Evolutionary conservation across 2,329 filamentous ascomycete species (phyloP), one percentile per base, ranked within the genome.

Genomic region (Claviceps sp.): DNA sequence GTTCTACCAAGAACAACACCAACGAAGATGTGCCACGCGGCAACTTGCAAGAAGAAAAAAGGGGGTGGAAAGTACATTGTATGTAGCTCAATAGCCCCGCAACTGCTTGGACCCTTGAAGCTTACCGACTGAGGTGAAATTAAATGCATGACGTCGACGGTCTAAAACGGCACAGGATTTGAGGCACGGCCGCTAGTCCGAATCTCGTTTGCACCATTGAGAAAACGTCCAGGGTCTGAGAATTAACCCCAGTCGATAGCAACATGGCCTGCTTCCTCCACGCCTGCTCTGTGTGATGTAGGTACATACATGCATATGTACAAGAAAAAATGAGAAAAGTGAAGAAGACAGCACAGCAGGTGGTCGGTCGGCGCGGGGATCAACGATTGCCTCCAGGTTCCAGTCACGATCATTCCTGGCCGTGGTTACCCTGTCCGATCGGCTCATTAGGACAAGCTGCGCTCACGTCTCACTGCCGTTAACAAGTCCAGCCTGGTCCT

Each of bases 381-480:
- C 26, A 29, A 29, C 26, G 8, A 8, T 29, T 9, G 26, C 8
- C 26, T 29, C 26, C 26, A 29, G 26, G 26, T 8, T 29, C 26
- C 26, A 29, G 26, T 8, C 26, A 9, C 26, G 26, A 29, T 29
- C 3, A 29, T 29, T 7, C 23, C 7, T 29, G 26, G 26, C 26
- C 8, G 26, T 43, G 7, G 40, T 17, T 43, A 8, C 40, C 23
- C 40, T 43, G 40, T 9, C 40, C 5, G 55, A 34, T 29, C 26
- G 2, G 26, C 26, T 29, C 14, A 51, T 49, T 36, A 46, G 29
- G 4, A 47, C 39, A 13, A 58, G 50, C 52, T 59, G 13, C 38
- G 75, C 71, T 29, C 82, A 85, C 37, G 72, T 75, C 70, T 82
- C 79, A 3, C 36, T 50, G 11, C 49, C 48, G 22, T 43, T 23